Percentiles rank a stretch among this genome's conserved stretches.
Conservation (phyloP, 78 protist species). For the Chrysochromulina parva region DNA sequence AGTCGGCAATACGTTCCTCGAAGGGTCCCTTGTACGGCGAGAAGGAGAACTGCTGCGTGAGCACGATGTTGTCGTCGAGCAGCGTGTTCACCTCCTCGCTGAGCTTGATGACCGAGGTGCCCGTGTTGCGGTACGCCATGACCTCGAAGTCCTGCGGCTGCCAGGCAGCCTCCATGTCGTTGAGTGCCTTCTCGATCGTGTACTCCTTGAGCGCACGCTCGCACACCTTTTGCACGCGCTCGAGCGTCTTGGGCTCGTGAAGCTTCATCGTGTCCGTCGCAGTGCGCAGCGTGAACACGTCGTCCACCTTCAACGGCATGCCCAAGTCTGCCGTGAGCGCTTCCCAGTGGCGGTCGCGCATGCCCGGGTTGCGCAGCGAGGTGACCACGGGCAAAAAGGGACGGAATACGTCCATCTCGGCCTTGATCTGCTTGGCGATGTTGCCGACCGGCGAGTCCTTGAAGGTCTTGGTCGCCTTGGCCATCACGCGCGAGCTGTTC, state of each 20-base stretch:
- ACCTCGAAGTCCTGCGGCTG: conserved; percentile 35
- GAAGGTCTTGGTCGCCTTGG: conserved; percentile 37
- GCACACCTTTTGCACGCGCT: not conserved
- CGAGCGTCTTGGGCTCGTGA: not conserved
- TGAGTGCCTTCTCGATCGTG: conserved; percentile 71
- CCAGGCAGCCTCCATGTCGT: conserved; percentile 73
- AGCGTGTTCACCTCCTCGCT: conserved; percentile 57
- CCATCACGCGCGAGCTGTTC: not conserved
- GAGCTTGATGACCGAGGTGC: conserved; percentile 48
- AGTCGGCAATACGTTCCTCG: conserved; percentile 68
- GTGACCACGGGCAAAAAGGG: conserved; percentile 76
- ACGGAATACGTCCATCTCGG: conserved; percentile 64
- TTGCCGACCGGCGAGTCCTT: not conserved
- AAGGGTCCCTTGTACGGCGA: conserved; percentile 77
- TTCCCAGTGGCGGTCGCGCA: conserved; percentile 87
- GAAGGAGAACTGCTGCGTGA: conserved; percentile 77
- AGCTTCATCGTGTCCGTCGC: conserved; percentile 1
- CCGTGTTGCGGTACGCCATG: conserved; percentile 52
- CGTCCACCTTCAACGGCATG: conserved; percentile 41
- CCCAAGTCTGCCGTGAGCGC: conserved; percentile 46
- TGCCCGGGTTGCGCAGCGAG: conserved; percentile 81
- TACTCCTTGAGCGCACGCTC: conserved; percentile 75
- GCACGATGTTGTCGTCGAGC: conserved; percentile 83
- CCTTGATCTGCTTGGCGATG: not conserved
- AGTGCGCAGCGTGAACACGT: not conserved